Evolutionary conservation across 192 early-diverging fungal genomes (phyloP), one percentile per base, ranked within the genome.

Genomic region (Glomus cerebriforme): DNA sequence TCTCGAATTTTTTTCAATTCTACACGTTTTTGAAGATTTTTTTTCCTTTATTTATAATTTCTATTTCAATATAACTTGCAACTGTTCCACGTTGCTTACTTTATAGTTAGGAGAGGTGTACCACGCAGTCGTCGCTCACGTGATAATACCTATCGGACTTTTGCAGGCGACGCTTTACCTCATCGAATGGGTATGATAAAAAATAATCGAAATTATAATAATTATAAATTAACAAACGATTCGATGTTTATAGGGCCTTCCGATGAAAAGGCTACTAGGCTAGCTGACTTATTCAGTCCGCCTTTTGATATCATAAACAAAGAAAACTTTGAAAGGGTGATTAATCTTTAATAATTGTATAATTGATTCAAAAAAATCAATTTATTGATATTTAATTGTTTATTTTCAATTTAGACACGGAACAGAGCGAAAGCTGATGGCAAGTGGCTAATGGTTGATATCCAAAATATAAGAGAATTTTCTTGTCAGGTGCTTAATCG

Each of bases 401-500:
- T 35, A 79, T 60, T 37, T 32, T 31, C 45, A n/a, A 65, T 27
- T 5, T 80, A 93, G 86, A 93, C 92, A 19, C 89, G 94, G 67
- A 82, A 86, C 1, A 74, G 73, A 15, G 96, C 93, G 13, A 85
- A 84, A 73, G 73, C 70, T 24, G 82, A 87, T 26, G 87, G 84
- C 34, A 96, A 93, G 80, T 96, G 95, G 96, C 78, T 98, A 39
- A 85, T 98, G 75, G 83, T 98, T 37, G 96, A 96, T 70, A 87
- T 97, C 58, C 94, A 97, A 66, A 92, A 97, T 60, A 85, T 91
- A 7, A 82, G 90, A 0, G 95, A 97, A 60, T 98, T 98, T 84
- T 82, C 87, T 26, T 97, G 95, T 83, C 95, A 97, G 78, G 85
- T 92, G 22, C 83, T 98, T 82, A 98, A 97, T 81, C 92, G 97